phyloP scores from a whole-genome alignment of 2,329 filamentous ascomycete genomes.

The Apiospora sp. region DNA sequence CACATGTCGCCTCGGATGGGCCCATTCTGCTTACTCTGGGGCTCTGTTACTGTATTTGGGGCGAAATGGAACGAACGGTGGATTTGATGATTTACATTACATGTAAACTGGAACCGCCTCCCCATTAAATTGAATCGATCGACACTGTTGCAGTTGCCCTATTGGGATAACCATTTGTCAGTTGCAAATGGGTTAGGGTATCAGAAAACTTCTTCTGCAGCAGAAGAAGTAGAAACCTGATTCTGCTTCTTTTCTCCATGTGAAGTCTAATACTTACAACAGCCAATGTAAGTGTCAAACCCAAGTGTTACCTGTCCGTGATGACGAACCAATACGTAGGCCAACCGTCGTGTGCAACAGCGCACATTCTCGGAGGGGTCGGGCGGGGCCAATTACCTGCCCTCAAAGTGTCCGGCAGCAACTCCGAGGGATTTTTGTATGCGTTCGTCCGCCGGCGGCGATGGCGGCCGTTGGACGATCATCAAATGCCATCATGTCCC shows the following conservation, averaged over 20 bases:
- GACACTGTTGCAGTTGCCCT: slow-evolving; percentile 10
- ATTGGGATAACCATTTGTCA: not conserved
- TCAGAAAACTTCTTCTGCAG: not conserved
- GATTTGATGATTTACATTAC: not conserved
- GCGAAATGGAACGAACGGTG: not conserved
- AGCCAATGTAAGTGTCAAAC: not conserved
- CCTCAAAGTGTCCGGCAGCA: not conserved
- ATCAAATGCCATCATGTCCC: not conserved
- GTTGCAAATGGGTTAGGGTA: not conserved
- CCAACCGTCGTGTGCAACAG: not conserved
- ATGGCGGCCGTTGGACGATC: not conserved
- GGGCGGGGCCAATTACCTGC: not conserved
- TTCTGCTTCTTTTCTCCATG: not conserved
- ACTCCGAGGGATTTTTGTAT: not conserved
- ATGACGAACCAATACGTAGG: slow-evolving; percentile 6
- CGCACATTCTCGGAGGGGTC: not conserved
- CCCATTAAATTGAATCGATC: not conserved
- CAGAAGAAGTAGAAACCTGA: not conserved
- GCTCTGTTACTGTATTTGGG: not conserved
- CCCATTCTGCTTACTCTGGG: not conserved
- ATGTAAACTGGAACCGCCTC: not conserved
- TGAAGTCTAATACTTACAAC: not conserved
- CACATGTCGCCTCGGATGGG: not conserved
- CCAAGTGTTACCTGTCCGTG: not conserved
- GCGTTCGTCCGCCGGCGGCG: not conserved